Evolutionary conservation across 2,329 filamentous ascomycete species (phyloP).

Genomic region (Aureobasidium sp.): DNA sequence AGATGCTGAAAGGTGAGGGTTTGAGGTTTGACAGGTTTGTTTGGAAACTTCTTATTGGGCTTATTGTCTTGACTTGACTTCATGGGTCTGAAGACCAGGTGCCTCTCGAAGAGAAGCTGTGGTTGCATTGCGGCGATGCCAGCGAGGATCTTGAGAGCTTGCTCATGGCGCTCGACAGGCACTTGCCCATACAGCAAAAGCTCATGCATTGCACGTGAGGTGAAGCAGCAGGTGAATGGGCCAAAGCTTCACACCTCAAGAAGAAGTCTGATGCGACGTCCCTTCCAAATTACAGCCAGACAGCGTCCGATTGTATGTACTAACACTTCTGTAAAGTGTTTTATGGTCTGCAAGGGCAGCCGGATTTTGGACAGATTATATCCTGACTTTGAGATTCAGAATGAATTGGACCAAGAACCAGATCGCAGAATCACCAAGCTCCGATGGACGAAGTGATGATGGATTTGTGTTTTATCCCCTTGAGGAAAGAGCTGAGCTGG

Average conservation of each 20-base stretch:
- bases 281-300: too few relatives aligned
- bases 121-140: slow-evolving; percentile 58
- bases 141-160: slow-evolving; percentile 54
- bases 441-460: slow-evolving; percentile 7
- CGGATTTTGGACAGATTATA: background rate
- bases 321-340: too few relatives aligned
- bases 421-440: too few relatives aligned
- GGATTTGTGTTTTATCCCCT: slow-evolving; percentile 6
- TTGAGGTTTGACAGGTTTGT: slow-evolving; percentile 17
- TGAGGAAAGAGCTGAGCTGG: slow-evolving; percentile 5
- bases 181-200: slow-evolving; percentile 55
- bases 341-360: too few relatives aligned
- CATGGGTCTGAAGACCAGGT: slow-evolving; percentile 51
- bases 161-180: slow-evolving; percentile 49
- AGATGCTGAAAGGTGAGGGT: slow-evolving; percentile 17
- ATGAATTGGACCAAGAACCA: too few relatives aligned
- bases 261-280: too few relatives aligned
- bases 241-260: background rate
- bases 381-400: too few relatives aligned
- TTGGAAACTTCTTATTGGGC: slow-evolving; percentile 30
- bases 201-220: slow-evolving; percentile 48
- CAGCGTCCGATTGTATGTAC: too few relatives aligned
- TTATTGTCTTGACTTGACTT: slow-evolving; percentile 36
- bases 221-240: background rate
- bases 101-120: slow-evolving; percentile 46